A percentile compares a stretch with the other conserved stretches of the same genome.
These are phyloP conservation scores for Alternaria arbusti DNA, from an alignment of 2,329 filamentous ascomycete species.

Conservation along the genomic window DNA sequence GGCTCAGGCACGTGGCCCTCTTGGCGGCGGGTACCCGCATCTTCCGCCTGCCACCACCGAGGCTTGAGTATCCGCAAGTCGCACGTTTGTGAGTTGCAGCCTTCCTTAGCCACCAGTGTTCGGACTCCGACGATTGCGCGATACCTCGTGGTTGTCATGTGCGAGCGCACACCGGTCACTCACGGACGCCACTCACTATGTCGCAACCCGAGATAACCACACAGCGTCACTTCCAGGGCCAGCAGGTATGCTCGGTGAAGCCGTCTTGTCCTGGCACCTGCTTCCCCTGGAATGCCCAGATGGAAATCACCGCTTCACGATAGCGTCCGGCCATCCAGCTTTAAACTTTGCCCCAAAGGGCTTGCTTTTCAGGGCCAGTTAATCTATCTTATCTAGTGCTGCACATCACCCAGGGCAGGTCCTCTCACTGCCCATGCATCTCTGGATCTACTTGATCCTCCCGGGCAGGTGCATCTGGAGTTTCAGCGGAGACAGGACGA, in stretches of 20 bases:
- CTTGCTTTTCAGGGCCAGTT: slow-evolving; percentile 10
- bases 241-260: neutral
- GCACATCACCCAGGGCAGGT: slow-evolving; percentile 3
- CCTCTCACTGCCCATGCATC: neutral
- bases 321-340: neutral
- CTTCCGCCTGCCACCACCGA: neutral
- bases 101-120: neutral
- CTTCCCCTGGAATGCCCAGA: slow-evolving; percentile 4
- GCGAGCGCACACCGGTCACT: neutral
- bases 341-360: slow-evolving; percentile 3
- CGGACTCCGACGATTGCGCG: neutral
- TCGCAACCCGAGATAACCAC: neutral
- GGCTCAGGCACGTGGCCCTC: slow-evolving; percentile 1
- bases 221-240: neutral
- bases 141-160: neutral
- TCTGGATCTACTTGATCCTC: slow-evolving; percentile 15
- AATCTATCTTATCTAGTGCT: slow-evolving; percentile 21
- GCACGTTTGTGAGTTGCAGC: neutral
- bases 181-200: neutral
- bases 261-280: neutral
- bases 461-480: slow-evolving; percentile 19
- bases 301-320: slow-evolving; percentile 13
- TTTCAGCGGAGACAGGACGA: slow-evolving; percentile 15
- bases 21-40: slow-evolving; percentile 2
- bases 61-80: neutral